Evolutionary conservation across 495 filamentous ascomycete genomes (phyloP).

Genomic region (Hyaloscypha hepaticicola): DNA sequence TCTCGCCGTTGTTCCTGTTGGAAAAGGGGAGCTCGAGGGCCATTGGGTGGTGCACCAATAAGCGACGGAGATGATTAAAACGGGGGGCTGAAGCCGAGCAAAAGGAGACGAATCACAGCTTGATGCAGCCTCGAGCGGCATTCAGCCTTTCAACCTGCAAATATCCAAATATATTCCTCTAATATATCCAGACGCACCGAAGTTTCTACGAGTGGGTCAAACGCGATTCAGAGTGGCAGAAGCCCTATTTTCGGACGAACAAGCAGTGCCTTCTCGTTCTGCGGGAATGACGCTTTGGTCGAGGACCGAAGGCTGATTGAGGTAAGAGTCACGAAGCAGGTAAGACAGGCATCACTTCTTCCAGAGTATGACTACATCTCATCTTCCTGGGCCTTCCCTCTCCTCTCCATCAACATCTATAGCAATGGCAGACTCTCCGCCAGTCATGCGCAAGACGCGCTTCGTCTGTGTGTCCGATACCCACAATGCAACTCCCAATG

Average conservation of each 20-base stretch:
- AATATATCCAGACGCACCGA: neutral
- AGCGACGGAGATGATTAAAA: conserved; percentile 12
- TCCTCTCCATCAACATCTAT: neutral
- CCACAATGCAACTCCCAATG: conserved; percentile 60
- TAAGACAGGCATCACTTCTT: neutral
- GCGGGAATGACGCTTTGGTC: neutral
- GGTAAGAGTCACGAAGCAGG: neutral
- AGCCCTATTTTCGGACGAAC: neutral
- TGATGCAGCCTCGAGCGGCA: neutral
- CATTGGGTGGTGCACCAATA: conserved; percentile 7
- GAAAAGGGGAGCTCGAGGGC: conserved; percentile 23
- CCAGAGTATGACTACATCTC: neutral
- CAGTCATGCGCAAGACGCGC: conserved; percentile 28
- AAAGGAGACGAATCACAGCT: conserved; percentile 5
- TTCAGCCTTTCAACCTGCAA: neutral
- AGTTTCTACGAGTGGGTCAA: neutral
- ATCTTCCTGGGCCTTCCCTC: neutral
- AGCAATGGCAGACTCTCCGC: conserved; percentile 13
- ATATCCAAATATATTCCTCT: neutral
- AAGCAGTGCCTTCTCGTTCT: neutral
- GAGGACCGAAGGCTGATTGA: neutral
- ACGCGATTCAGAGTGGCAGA: neutral
- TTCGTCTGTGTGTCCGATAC: conserved; percentile 92
- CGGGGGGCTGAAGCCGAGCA: conserved; percentile 9
- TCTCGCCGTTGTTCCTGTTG: neutral